Base-by-base conservation (phyloP, 345 rosid species). In the Isatis tinctoria region DNA sequence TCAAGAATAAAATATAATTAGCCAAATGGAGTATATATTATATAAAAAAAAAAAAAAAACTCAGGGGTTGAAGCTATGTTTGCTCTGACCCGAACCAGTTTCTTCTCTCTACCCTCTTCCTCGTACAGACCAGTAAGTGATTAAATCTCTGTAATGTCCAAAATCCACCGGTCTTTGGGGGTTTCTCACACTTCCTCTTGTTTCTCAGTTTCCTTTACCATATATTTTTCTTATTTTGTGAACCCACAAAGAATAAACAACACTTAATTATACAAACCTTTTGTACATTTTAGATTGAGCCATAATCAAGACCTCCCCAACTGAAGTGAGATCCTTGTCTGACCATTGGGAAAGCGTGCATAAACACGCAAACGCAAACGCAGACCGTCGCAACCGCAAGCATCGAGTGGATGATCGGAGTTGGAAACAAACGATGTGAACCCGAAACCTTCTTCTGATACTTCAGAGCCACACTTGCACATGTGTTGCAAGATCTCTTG, bases 331-430 rank as follows among this genome's bases (percentile, higher is more conserved):
- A 82, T 39, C 77, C 81, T 32, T 64, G 69, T 45, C 96, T 87
- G 16, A 88, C 81, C 5, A 80, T 65, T 0, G 96, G 96, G 18
- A 81, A 78, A 2, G 90, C 91, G 8, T 95, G 88, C 80, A 87
- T 51, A 72, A 88, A 88, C 33, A 92, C 79, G 71, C 98, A 92
- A 28, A 92, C 98, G 45, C 98, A 92, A 60, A 90, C 96, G 30
- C 98, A 92, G 32, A 92, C 96, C 0, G 96, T 93, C 0, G 95
- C 98, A 74, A 90, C 81, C 51, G 93, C 85, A 22, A 92, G 89
- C 92, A 92, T 84, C 1, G 96, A 88, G 67, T 90, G 90, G 26
- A 88, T 71, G 48, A 82, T 83, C 0, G 96, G 94, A 11, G 88
- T 88, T 60, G 86, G 91, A 79, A 90, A 89, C 74, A 92, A 54